Evolutionary conservation across 2,329 filamentous ascomycete species (phyloP).

Genomic region (Cercospora beticola): DNA sequence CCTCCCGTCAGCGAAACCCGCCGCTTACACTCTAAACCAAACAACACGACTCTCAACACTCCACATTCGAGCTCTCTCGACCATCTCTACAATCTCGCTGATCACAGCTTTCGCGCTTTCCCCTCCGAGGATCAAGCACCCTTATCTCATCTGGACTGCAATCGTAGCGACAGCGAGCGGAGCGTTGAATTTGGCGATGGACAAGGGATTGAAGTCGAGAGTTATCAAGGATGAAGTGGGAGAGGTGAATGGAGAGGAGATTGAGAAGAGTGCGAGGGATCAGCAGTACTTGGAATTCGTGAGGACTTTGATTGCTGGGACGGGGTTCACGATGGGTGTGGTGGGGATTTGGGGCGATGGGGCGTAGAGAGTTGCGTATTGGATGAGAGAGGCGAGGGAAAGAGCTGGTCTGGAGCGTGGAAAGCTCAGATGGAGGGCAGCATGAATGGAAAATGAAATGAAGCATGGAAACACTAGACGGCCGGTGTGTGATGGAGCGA

Average conservation of each 20-base stretch:
- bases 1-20: slow-evolving; percentile 72
- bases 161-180: slow-evolving; percentile 58
- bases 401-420: neutral
- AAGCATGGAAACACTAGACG: neutral
- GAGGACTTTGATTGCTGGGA: slow-evolving; percentile 44
- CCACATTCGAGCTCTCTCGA: slow-evolving; percentile 66
- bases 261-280: slow-evolving; percentile 47
- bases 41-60: slow-evolving; percentile 62
- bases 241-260: slow-evolving; percentile 51
- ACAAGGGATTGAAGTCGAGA: slow-evolving; percentile 25
- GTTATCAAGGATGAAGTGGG: slow-evolving; percentile 37
- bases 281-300: slow-evolving; percentile 45
- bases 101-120: slow-evolving; percentile 76
- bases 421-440: neutral
- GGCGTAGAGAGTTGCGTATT: slow-evolving; percentile 21
- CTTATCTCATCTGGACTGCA: slow-evolving; percentile 85
- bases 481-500: neutral
- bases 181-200: slow-evolving; percentile 40
- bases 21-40: slow-evolving; percentile 64
- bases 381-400: neutral
- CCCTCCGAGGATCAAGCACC: slow-evolving; percentile 72
- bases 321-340: slow-evolving; percentile 49
- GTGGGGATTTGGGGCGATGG: slow-evolving; percentile 53
- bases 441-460: neutral
- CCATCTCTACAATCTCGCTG: slow-evolving; percentile 69